Conservation (phyloP, 2,329 filamentous ascomycete species). For the Cercospora zeae-maydis region DNA sequence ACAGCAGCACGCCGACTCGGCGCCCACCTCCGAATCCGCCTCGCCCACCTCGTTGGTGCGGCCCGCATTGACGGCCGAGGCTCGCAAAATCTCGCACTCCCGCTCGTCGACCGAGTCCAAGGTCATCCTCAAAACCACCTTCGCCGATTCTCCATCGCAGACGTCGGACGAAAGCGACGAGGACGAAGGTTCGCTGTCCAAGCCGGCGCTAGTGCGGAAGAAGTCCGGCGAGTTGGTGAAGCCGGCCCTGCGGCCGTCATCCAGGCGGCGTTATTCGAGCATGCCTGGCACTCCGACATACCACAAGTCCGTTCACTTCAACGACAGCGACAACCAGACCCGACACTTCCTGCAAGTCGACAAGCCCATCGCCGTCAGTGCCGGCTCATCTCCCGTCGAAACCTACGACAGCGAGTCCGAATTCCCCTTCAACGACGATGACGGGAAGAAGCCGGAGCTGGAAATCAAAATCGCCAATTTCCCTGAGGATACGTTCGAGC, state of each 20-base stretch:
- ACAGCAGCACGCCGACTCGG: conserved; percentile 27
- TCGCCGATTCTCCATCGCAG: conserved; percentile 44
- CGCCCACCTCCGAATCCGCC: conserved; percentile 35
- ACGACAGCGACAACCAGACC: conserved; percentile 92
- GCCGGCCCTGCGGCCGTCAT: conserved; percentile 77
- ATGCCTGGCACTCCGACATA: conserved; percentile 97
- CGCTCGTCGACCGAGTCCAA: conserved; percentile 58
- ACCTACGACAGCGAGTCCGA: conserved; percentile 81
- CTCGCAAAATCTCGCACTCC: conserved; percentile 60
- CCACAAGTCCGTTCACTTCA: conserved; percentile 96
- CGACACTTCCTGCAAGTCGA: conserved; percentile 94
- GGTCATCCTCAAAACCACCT: conserved; percentile 42
- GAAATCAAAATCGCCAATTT: conserved; percentile 84
- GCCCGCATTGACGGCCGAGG: conserved; percentile 50
- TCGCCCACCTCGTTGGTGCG: conserved; percentile 31
- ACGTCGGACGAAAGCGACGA: conserved; percentile 52
- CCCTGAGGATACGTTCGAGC: conserved; percentile 61
- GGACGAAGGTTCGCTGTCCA: conserved; percentile 46
- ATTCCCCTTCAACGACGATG: conserved; percentile 71
- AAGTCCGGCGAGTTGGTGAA: conserved; percentile 97
- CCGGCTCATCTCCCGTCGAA: conserved; percentile 86
- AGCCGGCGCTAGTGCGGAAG: conserved; percentile 93
- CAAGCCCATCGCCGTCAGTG: conserved; percentile 90
- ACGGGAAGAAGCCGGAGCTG: conserved; percentile 66
- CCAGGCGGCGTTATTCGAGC: conserved; percentile 81